Evolutionary conservation across 2,329 filamentous ascomycete genomes (phyloP), one percentile per base, ranked within the genome.

Genomic region (Clarireedia homoeocarpa): DNA sequence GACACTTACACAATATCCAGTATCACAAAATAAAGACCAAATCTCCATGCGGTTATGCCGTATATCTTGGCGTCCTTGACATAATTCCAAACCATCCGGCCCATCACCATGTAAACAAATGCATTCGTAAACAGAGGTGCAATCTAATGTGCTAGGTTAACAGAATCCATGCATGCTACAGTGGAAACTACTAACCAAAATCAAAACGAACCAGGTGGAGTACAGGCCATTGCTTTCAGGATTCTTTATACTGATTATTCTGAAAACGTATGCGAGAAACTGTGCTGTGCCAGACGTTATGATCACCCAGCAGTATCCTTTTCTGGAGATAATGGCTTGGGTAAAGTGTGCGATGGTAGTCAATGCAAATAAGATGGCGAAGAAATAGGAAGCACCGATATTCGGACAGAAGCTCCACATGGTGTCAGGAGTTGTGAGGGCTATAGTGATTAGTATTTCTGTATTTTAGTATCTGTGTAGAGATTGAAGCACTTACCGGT

Each of bases 271-370:
- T 23, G 51, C 48, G 23, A 58, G 24, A 10, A 54, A 61, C 46
- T 66, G 61, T 12, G 48, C 34, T 26, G 58, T 10, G 23, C 46
- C 58, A 7, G 55, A 59, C 2, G 39, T 20, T 26, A 61, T 39
- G 17, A 65, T 55, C 12, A 62, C 58, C 60, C 60, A 62, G 42
- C 53, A 48, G n/a, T 58, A 54, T 53, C 62, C 61, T 60, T 70
- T 71, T 36, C 66, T 68, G 56, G 68, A 66, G 2, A 62, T 46
- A 23, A 70, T 61, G 1, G 67, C 70, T 62, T 73, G 71, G 1
- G 61, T 48, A 2, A 68, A 44, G 56, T 73, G 72, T 1, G 53
- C 57, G 6, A 67, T 47, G 1, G 67, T 62, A 0, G 66, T 67
- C 10, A 72, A 40, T 3, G 56, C 66, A 53, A 69, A 73, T 1